Percentiles rank a stretch among this genome's conserved stretches.
phyloP scores from a whole-genome alignment of 1,139 yeast genomes.

The Kluyveromyces marxianus region DNA sequence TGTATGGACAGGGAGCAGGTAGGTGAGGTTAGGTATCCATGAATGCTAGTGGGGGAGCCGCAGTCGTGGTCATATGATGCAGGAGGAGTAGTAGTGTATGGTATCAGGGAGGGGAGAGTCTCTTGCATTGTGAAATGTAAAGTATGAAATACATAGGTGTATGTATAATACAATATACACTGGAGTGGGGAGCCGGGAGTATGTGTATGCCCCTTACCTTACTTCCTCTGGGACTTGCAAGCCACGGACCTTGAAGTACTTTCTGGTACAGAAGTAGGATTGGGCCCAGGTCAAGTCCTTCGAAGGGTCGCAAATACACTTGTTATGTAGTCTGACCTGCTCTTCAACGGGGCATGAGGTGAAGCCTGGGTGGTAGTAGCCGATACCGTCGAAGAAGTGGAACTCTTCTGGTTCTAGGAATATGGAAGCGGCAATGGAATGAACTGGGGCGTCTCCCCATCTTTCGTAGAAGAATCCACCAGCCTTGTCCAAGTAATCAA shows the following conservation, averaged over 20 bases:
- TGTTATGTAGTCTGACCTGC: slow-evolving; percentile 43
- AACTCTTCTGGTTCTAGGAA: slow-evolving; percentile 58
- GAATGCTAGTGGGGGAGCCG: too few relatives aligned
- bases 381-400: slow-evolving; percentile 77
- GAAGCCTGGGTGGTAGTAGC: slow-evolving; percentile 76
- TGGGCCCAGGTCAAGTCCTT: slow-evolving; percentile 30
- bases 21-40: too few relatives aligned
- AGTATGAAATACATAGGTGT: not conserved
- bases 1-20: too few relatives aligned
- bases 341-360: slow-evolving; percentile 67
- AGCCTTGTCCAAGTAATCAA: slow-evolving; percentile 61
- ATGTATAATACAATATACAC: not conserved
- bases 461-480: slow-evolving; percentile 90
- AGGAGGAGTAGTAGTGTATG: too few relatives aligned
- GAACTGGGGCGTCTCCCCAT: slow-evolving; percentile 94
- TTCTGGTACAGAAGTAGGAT: slow-evolving; percentile 28
- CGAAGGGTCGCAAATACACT: slow-evolving; percentile 59
- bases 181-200: too few relatives aligned
- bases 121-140: too few relatives aligned
- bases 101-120: too few relatives aligned
- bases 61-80: too few relatives aligned
- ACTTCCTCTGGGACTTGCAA: slow-evolving; percentile 24
- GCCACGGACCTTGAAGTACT: slow-evolving; percentile 27
- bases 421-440: slow-evolving; percentile 77
- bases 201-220: not conserved